phyloP scores from a whole-genome alignment of 164 flowering plant genomes.

The Magnolia officinalis region DNA sequence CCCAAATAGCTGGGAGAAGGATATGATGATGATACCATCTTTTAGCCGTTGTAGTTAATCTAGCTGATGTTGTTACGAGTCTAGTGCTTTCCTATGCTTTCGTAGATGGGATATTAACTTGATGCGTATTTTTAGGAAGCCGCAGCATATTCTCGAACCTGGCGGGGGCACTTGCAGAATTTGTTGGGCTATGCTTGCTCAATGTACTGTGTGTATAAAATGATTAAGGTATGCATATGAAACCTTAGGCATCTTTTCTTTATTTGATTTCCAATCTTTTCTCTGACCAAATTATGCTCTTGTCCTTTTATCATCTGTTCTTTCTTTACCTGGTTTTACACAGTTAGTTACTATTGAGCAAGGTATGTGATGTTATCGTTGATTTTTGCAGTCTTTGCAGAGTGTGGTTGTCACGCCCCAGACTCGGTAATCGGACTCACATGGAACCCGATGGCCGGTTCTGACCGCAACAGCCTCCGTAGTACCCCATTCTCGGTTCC shows the following conservation, averaged over 20 bases:
- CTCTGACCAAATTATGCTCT: neutral
- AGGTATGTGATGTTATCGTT: constrained; percentile 27
- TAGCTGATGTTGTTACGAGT: too few relatives aligned
- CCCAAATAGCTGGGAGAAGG: too few relatives aligned
- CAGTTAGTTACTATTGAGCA: neutral
- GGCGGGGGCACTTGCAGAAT: constrained; percentile 98
- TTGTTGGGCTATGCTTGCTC: constrained; percentile 90
- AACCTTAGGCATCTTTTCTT: neutral
- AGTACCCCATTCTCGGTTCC: too few relatives aligned
- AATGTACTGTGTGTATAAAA: constrained; percentile 93
- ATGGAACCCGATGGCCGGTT: too few relatives aligned
- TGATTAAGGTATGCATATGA: constrained; percentile 66
- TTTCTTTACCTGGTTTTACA: constrained; percentile 2
- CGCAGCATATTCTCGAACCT: constrained; percentile 94
- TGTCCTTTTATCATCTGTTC: neutral
- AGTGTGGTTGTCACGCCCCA: too few relatives aligned
- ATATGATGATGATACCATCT: too few relatives aligned
- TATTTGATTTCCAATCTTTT: neutral
- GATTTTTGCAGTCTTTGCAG: constrained; percentile 87
- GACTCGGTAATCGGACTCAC: too few relatives aligned
- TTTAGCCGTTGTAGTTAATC: too few relatives aligned
- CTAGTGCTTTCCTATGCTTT: neutral
- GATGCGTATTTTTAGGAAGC: constrained; percentile 58
- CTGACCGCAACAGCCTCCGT: too few relatives aligned
- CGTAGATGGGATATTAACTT: neutral